Evolutionary conservation across 208 protist genomes (phyloP).

Genomic region (Leishmania aethiopica): DNA sequence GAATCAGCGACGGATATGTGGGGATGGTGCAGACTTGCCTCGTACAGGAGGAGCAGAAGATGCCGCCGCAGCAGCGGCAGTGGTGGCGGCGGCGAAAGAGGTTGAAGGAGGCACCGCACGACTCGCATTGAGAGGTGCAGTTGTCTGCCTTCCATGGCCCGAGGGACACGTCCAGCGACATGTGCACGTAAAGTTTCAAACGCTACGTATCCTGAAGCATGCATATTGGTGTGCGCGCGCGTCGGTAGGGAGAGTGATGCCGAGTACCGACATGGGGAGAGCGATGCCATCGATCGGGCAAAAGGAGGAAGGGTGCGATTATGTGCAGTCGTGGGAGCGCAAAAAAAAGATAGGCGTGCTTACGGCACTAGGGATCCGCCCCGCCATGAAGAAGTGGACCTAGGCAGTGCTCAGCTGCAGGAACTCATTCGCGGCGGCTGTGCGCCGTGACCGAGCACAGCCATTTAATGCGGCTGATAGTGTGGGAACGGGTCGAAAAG

Average conservation of each 20-base stretch:
- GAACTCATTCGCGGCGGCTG: background rate
- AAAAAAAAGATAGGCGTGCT: background rate
- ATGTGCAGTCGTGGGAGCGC: background rate
- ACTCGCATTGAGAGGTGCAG: constrained; percentile 28
- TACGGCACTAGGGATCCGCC: background rate
- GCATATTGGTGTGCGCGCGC: background rate
- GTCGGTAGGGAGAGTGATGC: background rate
- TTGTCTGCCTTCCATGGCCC: constrained; percentile 42
- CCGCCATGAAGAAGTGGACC: background rate
- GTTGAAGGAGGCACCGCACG: constrained; percentile 33
- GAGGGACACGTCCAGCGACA: constrained; percentile 21
- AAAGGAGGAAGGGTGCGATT: background rate
- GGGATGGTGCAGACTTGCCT: constrained; percentile 26
- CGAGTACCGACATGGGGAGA: background rate
- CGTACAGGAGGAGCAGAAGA: constrained; percentile 55
- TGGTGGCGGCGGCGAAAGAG: constrained; percentile 43
- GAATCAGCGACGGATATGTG: constrained; percentile 20
- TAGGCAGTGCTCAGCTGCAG: background rate
- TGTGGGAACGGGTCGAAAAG: too few species aligned
- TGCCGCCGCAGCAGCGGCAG: constrained; percentile 38
- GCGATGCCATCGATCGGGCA: background rate
- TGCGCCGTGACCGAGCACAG: background rate
- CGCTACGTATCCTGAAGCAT: too few species aligned
- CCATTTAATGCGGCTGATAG: too few species aligned
- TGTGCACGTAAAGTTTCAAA: background rate